Evolutionary conservation across 163 green algal species (phyloP), one percentile per base, ranked within the genome.

Genomic region (Smithsoniella earleae): DNA sequence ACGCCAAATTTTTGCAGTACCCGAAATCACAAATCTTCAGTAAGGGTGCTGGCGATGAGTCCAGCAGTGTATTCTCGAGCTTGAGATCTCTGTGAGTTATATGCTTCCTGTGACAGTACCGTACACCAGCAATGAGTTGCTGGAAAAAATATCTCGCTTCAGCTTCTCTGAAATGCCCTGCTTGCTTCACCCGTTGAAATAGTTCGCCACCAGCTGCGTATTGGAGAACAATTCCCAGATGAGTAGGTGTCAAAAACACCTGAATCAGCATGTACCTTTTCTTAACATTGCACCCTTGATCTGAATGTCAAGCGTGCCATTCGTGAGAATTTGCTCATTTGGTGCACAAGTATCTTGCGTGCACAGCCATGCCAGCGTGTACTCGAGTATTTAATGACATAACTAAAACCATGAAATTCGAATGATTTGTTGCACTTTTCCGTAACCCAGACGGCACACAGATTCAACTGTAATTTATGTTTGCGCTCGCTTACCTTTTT

Each of bases 11-110:
- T 82, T 92, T 93, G 33, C 77, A 89, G 78, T 92, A 97, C 3
- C 93, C 93, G 89, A 98, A 98, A 75, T 98, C 93, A 76, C 91
- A 96, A 46, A 98, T 97, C 77, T 98, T 98, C 3, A 98, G 77
- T 20, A 88, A 80, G 1, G 92, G 92, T 33, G 83, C 87, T n/a
- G 84, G 82, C 45, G 82, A 88, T 22, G 86, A 86, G 73, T 98
- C 92, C 44, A 98, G 80, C 66, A 98, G 80, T 13, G 92, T 95
- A 82, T 98, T 98, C 75, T 98, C 93, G 18, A 97, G 81, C 82
- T 97, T 96, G 6, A 96, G 78, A 76, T 96, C 91, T 6, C 90
- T 81, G 76, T 96, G 90, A 73, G 87, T 92, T 33, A 96, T 88
- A 38, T 90, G 88, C 84, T 92, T 78, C 1, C 73, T 79, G 78